Evolutionary conservation across 495 filamentous ascomycete genomes (phyloP).

Genomic region (Staphylotrichum longicolle): DNA sequence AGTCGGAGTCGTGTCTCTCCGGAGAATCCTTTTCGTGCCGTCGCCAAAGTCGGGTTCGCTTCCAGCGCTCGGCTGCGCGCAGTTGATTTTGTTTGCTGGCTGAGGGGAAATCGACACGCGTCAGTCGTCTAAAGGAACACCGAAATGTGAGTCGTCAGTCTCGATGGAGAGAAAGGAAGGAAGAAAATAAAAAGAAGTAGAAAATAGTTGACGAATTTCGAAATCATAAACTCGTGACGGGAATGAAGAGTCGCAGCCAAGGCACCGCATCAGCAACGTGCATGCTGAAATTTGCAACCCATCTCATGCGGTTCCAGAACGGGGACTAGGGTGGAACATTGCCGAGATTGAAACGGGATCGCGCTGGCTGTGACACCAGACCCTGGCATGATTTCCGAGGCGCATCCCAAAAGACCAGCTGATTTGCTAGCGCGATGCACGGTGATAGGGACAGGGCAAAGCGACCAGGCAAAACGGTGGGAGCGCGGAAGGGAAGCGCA

Average conservation of each 20-base stretch:
- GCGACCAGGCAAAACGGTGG: not conserved
- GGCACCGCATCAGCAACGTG: constrained; percentile 17
- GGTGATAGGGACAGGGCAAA: constrained; percentile 10
- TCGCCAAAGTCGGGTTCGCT: too few species aligned
- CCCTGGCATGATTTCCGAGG: constrained; percentile 31
- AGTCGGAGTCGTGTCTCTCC: too few species aligned
- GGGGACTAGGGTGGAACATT: constrained; percentile 43
- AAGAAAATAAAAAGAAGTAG: not conserved
- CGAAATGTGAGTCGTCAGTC: not conserved
- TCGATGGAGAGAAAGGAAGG: too few species aligned
- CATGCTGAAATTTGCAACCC: constrained; percentile 31
- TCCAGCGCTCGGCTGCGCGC: too few species aligned
- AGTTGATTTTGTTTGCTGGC: too few species aligned
- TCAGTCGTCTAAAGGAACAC: not conserved
- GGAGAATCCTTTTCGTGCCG: too few species aligned
- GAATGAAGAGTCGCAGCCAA: constrained; percentile 14
- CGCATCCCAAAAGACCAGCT: constrained; percentile 18
- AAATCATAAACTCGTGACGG: constrained; percentile 29
- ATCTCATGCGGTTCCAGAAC: constrained; percentile 37
- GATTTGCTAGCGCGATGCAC: constrained; percentile 27
- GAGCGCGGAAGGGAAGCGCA: not conserved
- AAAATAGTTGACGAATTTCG: not conserved
- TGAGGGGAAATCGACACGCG: too few species aligned
- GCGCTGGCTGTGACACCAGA: constrained; percentile 28
- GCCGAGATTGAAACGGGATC: constrained; percentile 45